Conservation (phyloP, 2,329 filamentous ascomycete species). For the Acephala macrosclerotiorum region DNA sequence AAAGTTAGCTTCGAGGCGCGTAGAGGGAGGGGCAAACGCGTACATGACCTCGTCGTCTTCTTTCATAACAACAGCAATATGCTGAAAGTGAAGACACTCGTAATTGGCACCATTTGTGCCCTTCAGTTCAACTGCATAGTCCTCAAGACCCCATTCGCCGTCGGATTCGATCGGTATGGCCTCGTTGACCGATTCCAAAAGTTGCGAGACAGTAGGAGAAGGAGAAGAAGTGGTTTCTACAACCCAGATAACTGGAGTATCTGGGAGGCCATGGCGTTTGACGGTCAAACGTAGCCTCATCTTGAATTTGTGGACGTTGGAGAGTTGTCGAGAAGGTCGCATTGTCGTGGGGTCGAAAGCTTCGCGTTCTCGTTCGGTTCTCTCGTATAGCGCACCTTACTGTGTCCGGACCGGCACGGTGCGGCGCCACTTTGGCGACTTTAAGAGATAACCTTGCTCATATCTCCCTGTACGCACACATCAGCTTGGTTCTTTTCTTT, state of each 20-base stretch:
- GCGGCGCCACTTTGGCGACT: no score
- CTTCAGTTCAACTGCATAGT: conserved; percentile 82
- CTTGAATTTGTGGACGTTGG: neutral
- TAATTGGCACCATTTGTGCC: conserved; percentile 66
- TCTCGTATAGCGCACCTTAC: no score
- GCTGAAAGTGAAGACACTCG: conserved; percentile 88
- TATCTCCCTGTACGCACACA: no score
- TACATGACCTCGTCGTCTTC: conserved; percentile 86
- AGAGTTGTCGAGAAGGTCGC: neutral
- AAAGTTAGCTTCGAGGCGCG: conserved; percentile 15
- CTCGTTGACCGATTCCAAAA: conserved; percentile 81
- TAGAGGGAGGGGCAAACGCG: conserved; percentile 44
- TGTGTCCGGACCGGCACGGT: no score
- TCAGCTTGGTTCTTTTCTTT: no score
- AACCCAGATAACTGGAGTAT: conserved; percentile 76
- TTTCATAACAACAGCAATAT: conserved; percentile 72
- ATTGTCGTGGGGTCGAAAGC: neutral
- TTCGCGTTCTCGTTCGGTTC: no score
- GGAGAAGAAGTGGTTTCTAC: conserved; percentile 58
- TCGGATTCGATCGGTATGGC: conserved; percentile 80
- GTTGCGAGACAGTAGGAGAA: conserved; percentile 72
- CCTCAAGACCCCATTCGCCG: conserved; percentile 82
- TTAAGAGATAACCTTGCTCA: no score
- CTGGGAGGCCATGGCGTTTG: conserved; percentile 75
- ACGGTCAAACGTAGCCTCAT: conserved; percentile 80